These are phyloP conservation scores for Triticum turgidum DNA, from an alignment of 176 grass and related monocot species.

Conservation along the genomic window DNA sequence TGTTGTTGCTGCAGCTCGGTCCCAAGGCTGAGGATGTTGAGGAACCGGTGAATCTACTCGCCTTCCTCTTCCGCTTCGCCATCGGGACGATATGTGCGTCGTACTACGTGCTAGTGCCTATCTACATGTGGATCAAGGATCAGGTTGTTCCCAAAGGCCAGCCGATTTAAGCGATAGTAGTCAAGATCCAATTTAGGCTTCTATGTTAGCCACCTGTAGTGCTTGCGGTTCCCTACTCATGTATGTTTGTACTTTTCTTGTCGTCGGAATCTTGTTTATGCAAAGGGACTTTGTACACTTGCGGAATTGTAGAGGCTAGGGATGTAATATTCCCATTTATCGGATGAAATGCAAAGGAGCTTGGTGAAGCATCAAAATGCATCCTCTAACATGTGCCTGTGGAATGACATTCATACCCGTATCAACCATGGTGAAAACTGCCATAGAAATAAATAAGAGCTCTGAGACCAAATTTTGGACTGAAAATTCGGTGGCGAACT, in stretches of 20 bases:
- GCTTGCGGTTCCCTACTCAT: not conserved
- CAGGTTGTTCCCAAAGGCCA: constrained; percentile 59
- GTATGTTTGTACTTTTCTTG: not conserved
- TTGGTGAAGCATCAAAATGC: not conserved
- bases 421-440: not conserved
- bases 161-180: constrained; percentile 36
- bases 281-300: not conserved
- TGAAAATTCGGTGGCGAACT: not conserved
- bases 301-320: not conserved
- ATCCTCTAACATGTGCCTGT: not conserved
- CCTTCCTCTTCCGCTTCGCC: constrained; percentile 47
- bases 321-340: not conserved
- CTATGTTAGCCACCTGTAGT: not conserved
- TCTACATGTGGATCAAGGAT: constrained; percentile 85
- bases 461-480: not conserved
- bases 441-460: not conserved
- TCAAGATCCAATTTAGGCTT: not conserved
- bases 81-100: constrained; percentile 30
- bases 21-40: constrained; percentile 60
- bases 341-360: not conserved
- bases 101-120: constrained; percentile 42
- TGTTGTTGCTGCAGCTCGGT: constrained; percentile 51
- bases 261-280: not conserved
- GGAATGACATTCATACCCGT: not conserved
- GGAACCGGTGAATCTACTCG: constrained; percentile 58